Evolutionary conservation across 2,329 filamentous ascomycete species (phyloP).

Genomic region (Diaporthe vexans): DNA sequence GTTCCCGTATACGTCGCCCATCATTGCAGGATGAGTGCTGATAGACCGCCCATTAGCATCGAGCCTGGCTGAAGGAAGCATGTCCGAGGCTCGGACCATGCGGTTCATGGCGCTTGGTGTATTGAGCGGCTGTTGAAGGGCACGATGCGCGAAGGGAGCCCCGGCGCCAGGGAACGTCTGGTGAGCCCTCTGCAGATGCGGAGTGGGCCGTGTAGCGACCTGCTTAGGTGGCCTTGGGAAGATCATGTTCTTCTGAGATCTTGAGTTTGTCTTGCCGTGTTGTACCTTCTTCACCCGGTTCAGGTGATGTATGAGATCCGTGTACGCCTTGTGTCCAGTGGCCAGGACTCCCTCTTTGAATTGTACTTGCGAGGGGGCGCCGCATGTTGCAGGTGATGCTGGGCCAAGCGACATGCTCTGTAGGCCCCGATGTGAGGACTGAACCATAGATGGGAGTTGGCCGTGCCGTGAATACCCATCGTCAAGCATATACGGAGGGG

Average conservation of each 20-base stretch:
- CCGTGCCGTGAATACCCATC: constrained; percentile 48
- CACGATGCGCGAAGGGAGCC: constrained; percentile 30
- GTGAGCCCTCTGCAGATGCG: constrained; percentile 40
- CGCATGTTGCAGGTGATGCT: constrained; percentile 42
- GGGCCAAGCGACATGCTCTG: constrained; percentile 47
- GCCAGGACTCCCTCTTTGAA: constrained; percentile 79
- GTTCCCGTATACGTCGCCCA: constrained; percentile 43
- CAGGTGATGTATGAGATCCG: constrained; percentile 76
- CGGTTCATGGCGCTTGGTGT: constrained; percentile 35
- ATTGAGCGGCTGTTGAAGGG: constrained; percentile 29
- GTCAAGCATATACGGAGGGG: constrained; percentile 47
- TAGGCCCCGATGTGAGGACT: constrained; percentile 46
- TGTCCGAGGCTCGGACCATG: constrained; percentile 36
- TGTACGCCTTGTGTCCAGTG: constrained; percentile 80
- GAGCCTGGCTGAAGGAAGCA: constrained; percentile 35
- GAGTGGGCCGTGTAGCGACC: constrained; percentile 38
- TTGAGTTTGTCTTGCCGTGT: constrained; percentile 53
- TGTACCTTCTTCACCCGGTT: constrained; percentile 70
- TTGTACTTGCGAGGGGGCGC: constrained; percentile 50
- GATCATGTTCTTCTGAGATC: constrained; percentile 64
- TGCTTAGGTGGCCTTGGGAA: constrained; percentile 67
- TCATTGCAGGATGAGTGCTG: constrained; percentile 40
- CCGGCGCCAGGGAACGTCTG: constrained; percentile 40
- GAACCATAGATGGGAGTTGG: constrained; percentile 44
- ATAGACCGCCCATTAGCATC: constrained; percentile 35